phyloP scores from a whole-genome alignment of 345 rosid species.

The Citrus sinensis region DNA sequence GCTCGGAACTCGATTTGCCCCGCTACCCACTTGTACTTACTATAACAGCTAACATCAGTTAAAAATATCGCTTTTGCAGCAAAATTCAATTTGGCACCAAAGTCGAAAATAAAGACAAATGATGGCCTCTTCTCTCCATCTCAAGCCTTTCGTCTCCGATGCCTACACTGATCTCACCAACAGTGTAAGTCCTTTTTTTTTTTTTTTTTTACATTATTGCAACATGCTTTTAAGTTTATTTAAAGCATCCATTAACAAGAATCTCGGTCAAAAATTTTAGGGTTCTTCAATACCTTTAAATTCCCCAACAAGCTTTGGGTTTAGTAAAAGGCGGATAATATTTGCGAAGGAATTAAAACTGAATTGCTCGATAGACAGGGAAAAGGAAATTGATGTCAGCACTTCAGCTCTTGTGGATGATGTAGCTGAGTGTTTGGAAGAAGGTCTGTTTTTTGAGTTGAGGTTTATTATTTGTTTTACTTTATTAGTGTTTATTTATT shows the following conservation, averaged over 20 bases:
- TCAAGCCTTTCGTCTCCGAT: slow-evolving; percentile 23
- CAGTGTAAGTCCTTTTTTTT: not conserved
- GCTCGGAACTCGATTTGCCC: no score
- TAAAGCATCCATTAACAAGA: not conserved
- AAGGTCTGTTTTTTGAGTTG: slow-evolving; percentile 29
- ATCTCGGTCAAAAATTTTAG: slow-evolving; percentile 26
- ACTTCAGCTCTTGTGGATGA: slow-evolving; percentile 41
- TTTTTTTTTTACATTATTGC: not conserved
- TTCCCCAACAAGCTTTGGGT: slow-evolving; percentile 16
- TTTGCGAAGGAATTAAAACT: slow-evolving; percentile 32
- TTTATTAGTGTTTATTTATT: not conserved
- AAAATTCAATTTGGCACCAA: not conserved
- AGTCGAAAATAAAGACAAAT: not conserved
- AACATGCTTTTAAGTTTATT: not conserved
- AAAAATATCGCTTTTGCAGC: not conserved
- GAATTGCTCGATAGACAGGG: slow-evolving; percentile 40
- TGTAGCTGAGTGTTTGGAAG: slow-evolving; percentile 20
- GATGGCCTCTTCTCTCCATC: slow-evolving; percentile 37
- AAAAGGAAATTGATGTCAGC: slow-evolving; percentile 36
- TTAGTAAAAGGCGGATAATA: slow-evolving; percentile 25
- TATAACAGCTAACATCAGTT: no score
- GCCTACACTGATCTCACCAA: slow-evolving; percentile 21
- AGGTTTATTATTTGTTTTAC: not conserved
- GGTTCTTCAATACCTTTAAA: slow-evolving; percentile 19
- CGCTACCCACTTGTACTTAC: no score